These are phyloP conservation scores for Silene latifolia DNA, from an alignment of 148 eudicot species.

Conservation along the genomic window DNA sequence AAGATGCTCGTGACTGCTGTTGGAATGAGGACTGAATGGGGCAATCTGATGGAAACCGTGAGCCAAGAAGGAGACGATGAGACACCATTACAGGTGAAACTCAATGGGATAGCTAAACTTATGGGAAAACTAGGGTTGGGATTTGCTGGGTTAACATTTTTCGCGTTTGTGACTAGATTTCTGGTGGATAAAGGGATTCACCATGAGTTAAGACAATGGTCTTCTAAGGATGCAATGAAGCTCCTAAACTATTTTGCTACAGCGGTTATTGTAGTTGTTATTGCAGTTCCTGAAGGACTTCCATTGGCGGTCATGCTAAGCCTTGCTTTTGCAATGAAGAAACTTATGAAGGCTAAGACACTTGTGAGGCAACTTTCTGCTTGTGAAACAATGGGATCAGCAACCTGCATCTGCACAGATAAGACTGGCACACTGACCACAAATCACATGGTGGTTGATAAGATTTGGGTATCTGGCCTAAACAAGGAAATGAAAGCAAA, in stretches of 20 bases:
- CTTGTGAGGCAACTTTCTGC: slow-evolving; percentile 40
- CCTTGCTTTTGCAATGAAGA: slow-evolving; percentile 96
- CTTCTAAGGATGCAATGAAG: slow-evolving; percentile 62
- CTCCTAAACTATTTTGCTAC: slow-evolving; percentile 80
- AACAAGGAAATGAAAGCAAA: too few relatives aligned
- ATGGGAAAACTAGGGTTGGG: slow-evolving; percentile 82
- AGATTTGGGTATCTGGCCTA: too few relatives aligned
- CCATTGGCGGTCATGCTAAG: slow-evolving; percentile 94
- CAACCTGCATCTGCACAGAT: too few relatives aligned
- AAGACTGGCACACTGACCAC: too few relatives aligned
- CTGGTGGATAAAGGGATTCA: slow-evolving; percentile 45
- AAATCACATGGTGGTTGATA: too few relatives aligned
- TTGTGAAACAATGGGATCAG: too few relatives aligned
- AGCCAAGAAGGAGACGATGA: too few relatives aligned
- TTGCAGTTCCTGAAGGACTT: slow-evolving; percentile 96
- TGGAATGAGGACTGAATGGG: too few relatives aligned
- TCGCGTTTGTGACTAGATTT: slow-evolving; percentile 59
- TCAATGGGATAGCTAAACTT: slow-evolving; percentile 30
- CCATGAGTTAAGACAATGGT: slow-evolving; percentile 56
- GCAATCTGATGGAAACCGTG: too few relatives aligned
- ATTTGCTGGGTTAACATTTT: slow-evolving; percentile 82
- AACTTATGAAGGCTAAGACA: slow-evolving; percentile 74
- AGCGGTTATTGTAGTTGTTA: slow-evolving; percentile 89
- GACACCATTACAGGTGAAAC: too few relatives aligned
- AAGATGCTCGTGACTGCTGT: too few relatives aligned